phyloP scores from a whole-genome alignment of 2,329 filamentous ascomycete genomes.

The Paraphoma chrysanthemicola region DNA sequence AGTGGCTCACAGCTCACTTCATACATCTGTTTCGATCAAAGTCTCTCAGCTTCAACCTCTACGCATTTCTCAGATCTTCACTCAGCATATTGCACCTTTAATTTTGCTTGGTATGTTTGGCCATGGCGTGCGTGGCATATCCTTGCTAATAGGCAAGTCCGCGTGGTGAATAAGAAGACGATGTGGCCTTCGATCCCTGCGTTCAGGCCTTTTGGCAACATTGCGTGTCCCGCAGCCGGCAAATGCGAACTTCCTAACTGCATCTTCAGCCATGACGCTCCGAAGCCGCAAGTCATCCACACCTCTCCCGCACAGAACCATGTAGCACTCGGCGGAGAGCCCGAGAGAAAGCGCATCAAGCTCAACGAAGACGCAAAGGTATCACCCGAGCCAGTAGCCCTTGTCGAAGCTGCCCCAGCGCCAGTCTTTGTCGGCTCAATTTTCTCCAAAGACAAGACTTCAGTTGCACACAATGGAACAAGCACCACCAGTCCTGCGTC shows the following conservation, averaged over 20 bases:
- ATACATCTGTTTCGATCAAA: background rate
- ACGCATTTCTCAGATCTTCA: background rate
- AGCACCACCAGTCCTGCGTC: background rate
- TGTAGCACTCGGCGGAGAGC: conserved; percentile 10
- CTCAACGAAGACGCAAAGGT: conserved; percentile 25
- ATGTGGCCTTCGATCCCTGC: conserved; percentile 42
- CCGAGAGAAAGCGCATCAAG: conserved; percentile 41
- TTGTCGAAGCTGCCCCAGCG: conserved; percentile 4
- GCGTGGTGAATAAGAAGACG: background rate
- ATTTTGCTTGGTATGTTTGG: conserved; percentile 15
- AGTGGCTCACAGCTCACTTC: background rate
- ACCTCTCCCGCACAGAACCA: conserved; percentile 4
- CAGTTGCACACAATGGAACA: conserved; percentile 11
- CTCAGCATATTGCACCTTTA: background rate
- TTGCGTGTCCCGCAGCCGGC: conserved; percentile 58
- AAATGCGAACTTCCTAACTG: conserved; percentile 62
- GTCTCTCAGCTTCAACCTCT: background rate
- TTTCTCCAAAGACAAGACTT: conserved; percentile 18
- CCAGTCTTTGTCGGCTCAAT: conserved; percentile 36
- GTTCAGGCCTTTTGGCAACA: conserved; percentile 31
- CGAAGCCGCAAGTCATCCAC: conserved; percentile 7
- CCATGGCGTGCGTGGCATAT: conserved; percentile 3
- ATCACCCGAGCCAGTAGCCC: conserved; percentile 3
- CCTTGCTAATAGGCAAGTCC: conserved; percentile 16
- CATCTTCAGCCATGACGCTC: conserved; percentile 63